Base-by-base conservation (phyloP, 768 basidiomycete species). In the Trametes cinnabarina region DNA sequence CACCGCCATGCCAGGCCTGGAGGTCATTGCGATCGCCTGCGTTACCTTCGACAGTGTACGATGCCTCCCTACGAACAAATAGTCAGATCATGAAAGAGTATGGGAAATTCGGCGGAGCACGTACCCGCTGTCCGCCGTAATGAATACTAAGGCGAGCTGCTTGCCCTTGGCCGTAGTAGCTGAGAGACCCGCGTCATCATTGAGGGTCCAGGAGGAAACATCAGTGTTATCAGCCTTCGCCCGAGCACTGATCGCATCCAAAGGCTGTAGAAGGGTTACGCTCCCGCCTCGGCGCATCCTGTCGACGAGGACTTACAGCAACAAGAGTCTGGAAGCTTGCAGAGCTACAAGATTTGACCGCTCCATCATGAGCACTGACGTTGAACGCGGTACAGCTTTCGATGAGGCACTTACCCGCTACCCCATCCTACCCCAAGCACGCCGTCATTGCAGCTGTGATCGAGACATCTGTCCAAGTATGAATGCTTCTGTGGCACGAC, bases 371-470 rank as follows among this genome's bases (percentile, higher is more conserved):
- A 15, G 22, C 2, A 22, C 20, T 17, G 6, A 5, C 14, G 58
- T n/a, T n/a, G n/a, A n/a, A n/a, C 66, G 15, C 15, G 4, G 20
- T 19, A 10, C 37, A 4, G 20, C 14, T 20, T 0, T 30, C 10
- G 17, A 40, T 25, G 40, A 22, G 10, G 15, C 9, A 7, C 53
- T 44, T 37, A 68, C 67, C 70, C 75, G 14, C 68, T 68, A 2
- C 75, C 76, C 77, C 76, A 78, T 65, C 85, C 85, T 74, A 85
- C 77, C 0, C 79, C 86, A 3, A 88, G 74, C n/a, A 85, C 81
- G 4, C 85, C 84, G 58, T 78, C 76, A 55, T 83, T 72, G n/a
- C 84, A 81, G 26, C 79, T 79, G 23, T 82, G 77, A 62, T 87
- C 86, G 3, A 73, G 60, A 54, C 77, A 80, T 14, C 69, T 77